A percentile compares a stretch with the other conserved stretches of the same genome.
Conservation (phyloP, 1,284 basidiomycete species). For the Mycena citricolor region DNA sequence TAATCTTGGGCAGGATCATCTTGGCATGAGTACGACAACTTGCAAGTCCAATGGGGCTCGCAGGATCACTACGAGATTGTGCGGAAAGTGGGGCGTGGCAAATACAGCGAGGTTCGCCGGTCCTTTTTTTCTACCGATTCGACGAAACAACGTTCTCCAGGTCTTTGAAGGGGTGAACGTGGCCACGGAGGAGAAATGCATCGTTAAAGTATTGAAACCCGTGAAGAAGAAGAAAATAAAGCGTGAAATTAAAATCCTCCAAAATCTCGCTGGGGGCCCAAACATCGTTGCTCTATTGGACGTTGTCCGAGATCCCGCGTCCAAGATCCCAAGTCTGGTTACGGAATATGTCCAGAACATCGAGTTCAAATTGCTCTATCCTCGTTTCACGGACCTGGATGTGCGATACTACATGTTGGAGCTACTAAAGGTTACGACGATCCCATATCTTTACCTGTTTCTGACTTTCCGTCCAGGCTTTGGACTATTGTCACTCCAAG, state of each 20-base stretch:
- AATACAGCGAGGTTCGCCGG: conserved; percentile 84
- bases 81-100: conserved; percentile 93
- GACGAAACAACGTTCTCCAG: conserved; percentile 40
- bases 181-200: conserved; percentile 91
- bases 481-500: conserved; percentile 97
- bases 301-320: conserved; percentile 91
- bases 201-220: conserved; percentile 98
- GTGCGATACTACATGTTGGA: conserved; percentile 98
- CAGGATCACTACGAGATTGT: conserved; percentile 99
- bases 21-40: conserved; percentile 88
- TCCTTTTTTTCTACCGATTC: conserved; percentile 7
- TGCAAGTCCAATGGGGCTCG: conserved; percentile 91
- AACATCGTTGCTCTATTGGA: conserved; percentile 89
- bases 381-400: conserved; percentile 92
- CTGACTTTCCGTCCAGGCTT: conserved; percentile 54
- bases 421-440: conserved; percentile 75
- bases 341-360: conserved; percentile 99
- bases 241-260: conserved; percentile 98
- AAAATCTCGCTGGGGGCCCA: conserved; percentile 95
- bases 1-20: conserved; percentile 39
- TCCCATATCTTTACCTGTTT: conserved; percentile 9
- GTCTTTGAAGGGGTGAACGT: conserved; percentile 98
- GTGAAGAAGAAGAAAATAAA: conserved; percentile 99
- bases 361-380: conserved; percentile 97
- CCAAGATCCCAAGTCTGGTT: conserved; percentile 96